These are phyloP conservation scores for Citrus unshiu DNA, from an alignment of 345 rosid species.

Conservation along the genomic window DNA sequence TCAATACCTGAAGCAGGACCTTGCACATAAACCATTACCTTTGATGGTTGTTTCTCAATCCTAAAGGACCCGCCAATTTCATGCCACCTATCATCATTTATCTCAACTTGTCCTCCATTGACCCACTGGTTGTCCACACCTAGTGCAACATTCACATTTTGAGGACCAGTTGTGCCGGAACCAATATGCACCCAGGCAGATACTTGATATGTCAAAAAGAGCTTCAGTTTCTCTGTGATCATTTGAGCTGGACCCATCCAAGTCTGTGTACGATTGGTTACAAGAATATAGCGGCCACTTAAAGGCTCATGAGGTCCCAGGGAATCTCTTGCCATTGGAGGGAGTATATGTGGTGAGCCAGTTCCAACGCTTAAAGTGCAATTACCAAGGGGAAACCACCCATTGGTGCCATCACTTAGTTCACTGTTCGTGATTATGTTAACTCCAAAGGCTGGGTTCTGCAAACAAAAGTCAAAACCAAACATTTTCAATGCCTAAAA, in stretches of 20 bases:
- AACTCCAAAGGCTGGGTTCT: constrained; percentile 73
- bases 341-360: constrained; percentile 80
- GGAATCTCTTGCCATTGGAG: constrained; percentile 80
- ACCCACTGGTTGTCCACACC: constrained; percentile 87
- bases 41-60: constrained; percentile 77
- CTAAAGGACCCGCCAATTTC: constrained; percentile 90
- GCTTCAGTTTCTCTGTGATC: constrained; percentile 71
- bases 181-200: constrained; percentile 87
- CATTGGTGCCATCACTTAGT: constrained; percentile 50
- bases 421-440: constrained; percentile 73
- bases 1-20: constrained; percentile 83
- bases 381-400: constrained; percentile 95
- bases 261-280: constrained; percentile 70
- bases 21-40: constrained; percentile 78
- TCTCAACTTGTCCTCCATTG: constrained; percentile 88
- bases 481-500: constrained; percentile 1
- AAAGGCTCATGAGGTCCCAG: constrained; percentile 62
- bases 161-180: constrained; percentile 51
- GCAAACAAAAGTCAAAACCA: constrained; percentile 14
- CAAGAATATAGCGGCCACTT: constrained; percentile 71
- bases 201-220: constrained; percentile 83
- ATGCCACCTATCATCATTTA: constrained; percentile 72
- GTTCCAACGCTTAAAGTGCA: constrained; percentile 59
- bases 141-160: constrained; percentile 82
- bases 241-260: constrained; percentile 99